Evolutionary conservation across 345 rosid species (phyloP), one percentile per base, ranked within the genome.

Genomic region (Linum trigynum): DNA sequence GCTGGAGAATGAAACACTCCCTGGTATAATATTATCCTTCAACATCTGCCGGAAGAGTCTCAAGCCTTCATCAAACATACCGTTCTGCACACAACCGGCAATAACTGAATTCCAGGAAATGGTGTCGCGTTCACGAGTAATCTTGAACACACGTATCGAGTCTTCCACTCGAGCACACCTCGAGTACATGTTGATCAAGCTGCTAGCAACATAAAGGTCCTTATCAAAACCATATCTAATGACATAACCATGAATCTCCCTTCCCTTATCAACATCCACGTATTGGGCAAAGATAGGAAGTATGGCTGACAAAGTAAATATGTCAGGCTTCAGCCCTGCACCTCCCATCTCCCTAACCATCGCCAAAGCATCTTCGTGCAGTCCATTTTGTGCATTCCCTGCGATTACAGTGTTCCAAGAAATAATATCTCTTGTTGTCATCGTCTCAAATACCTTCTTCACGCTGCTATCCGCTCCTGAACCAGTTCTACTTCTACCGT

Each of bases 171-270:
- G 67, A 58, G 76, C 65, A 50, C 98, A 85, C 69, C 84, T 87
- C 7, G 95, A 90, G 77, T 91, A 91, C 95, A 85, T 86, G 72
- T 83, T 90, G 61, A 91, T 78, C 77, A 89, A 83, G 72, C 89
- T 78, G 75, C 98, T 89, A 39, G 86, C 92, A 38, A 84, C 72
- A 59, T 71, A 80, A 62, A 78, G 69, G 71, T 85, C 85, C 11
- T 48, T 39, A 67, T 80, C 78, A 68, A 85, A 74, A 35, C 85
- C 77, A 39, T 81, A 84, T 80, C 98, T 77, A 23, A 89, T 68
- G 41, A 75, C 83, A 74, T 87, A 89, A 59, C 86, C 92, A 69
- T 89, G 98, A 74, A 85, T 84, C 87, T 87, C 96, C 67, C 80
- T 91, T 42, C 95, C 98, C 62, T 76, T 89, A 2, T 15, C 11